Evolutionary conservation across 257 asterid genomes (phyloP).

Genomic region (Solanum tarapatanum): DNA sequence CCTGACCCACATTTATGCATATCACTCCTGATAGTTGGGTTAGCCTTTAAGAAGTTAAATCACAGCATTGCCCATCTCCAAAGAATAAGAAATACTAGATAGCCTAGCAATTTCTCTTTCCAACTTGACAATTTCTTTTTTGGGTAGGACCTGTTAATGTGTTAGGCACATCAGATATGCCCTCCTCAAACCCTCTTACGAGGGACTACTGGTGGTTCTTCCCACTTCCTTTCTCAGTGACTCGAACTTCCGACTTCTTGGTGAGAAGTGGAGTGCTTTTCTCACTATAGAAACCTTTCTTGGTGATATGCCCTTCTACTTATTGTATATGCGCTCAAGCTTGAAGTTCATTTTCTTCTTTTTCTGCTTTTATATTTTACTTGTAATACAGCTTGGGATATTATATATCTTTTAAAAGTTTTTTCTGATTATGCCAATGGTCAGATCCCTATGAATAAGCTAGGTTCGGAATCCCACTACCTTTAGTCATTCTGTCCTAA

Average conservation of each 20-base stretch:
- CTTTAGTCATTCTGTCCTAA: background rate
- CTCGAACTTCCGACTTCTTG: background rate
- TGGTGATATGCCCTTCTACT: background rate
- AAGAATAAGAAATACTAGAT: background rate
- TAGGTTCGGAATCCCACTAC: background rate
- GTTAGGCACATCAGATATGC: background rate
- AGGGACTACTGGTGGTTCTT: background rate
- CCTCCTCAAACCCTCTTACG: background rate
- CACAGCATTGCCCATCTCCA: background rate
- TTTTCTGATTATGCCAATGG: background rate
- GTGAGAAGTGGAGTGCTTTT: background rate
- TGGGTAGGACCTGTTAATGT: background rate
- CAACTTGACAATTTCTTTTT: background rate
- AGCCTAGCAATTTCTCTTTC: background rate
- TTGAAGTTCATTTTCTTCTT: background rate
- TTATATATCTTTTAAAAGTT: background rate
- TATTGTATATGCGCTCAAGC: background rate
- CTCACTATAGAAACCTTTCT: background rate
- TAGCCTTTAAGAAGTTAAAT: background rate
- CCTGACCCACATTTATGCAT: background rate
- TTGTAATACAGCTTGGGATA: background rate
- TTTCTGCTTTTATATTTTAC: background rate
- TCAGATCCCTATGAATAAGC: background rate
- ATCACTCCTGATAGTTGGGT: background rate
- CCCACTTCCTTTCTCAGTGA: background rate